Conservation (phyloP, 331 rosid species). For the Stylosanthes scabra region DNA sequence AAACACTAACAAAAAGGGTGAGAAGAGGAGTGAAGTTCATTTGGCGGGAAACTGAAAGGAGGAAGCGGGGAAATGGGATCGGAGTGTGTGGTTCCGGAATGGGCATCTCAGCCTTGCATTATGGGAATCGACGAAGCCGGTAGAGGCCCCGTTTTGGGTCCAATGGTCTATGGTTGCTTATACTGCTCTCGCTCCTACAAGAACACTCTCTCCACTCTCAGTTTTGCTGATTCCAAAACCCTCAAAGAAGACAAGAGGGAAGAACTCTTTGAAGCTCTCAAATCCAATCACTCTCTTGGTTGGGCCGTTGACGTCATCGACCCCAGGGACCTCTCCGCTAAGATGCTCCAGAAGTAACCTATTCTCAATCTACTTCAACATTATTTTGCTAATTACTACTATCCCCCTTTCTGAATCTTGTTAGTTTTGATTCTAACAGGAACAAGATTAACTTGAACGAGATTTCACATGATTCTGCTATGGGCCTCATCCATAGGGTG, state of each 20-base stretch:
- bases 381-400: background rate
- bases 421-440: slow-evolving; percentile 43
- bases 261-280: slow-evolving; percentile 74
- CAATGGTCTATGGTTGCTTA: slow-evolving; percentile 83
- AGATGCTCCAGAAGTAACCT: slow-evolving; percentile 79
- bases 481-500: slow-evolving; percentile 75
- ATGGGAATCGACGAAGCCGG: slow-evolving; percentile 97
- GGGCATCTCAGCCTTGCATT: slow-evolving; percentile 85
- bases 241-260: slow-evolving; percentile 96
- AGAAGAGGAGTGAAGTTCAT: no score
- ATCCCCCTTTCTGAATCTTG: background rate
- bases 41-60: no score
- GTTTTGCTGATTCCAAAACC: slow-evolving; percentile 91
- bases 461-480: slow-evolving; percentile 91
- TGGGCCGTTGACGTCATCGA: slow-evolving; percentile 94
- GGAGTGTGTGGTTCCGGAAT: slow-evolving; percentile 53
- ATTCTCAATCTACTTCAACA: background rate
- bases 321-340: slow-evolving; percentile 85
- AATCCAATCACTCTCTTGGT: slow-evolving; percentile 73
- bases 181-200: slow-evolving; percentile 80
- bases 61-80: slow-evolving; percentile 51
- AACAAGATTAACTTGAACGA: slow-evolving; percentile 87
- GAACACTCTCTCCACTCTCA: slow-evolving; percentile 69
- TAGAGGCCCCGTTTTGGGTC: slow-evolving; percentile 88
- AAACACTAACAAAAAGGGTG: no score